These are phyloP conservation scores for Mucor plumbeus DNA, from an alignment of 371 early-diverging fungal genomes.

Conservation along the genomic window DNA sequence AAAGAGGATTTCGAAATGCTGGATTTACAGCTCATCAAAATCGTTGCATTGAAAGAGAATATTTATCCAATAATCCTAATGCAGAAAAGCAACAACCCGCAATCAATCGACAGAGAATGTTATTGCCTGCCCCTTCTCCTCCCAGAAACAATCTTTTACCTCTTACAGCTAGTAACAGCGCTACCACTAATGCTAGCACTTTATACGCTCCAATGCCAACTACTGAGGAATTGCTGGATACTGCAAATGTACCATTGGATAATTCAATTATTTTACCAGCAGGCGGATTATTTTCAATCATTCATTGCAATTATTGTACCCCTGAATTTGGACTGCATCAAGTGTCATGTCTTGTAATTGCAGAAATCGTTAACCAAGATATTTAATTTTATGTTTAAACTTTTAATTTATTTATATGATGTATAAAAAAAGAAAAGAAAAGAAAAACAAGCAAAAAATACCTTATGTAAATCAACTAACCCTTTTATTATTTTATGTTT, in stretches of 20 bases:
- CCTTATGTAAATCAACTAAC: background rate
- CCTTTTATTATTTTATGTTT: background rate
- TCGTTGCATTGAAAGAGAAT: slow-evolving; percentile 30
- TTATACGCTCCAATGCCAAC: background rate
- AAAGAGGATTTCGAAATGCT: slow-evolving; percentile 48
- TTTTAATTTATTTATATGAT: background rate
- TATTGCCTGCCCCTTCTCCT: slow-evolving; percentile 12
- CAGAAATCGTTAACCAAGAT: background rate
- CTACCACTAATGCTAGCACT: background rate
- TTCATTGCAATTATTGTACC: slow-evolving; percentile 32
- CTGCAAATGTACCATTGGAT: background rate
- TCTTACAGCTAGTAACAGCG: background rate
- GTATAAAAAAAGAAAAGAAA: background rate
- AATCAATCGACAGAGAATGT: slow-evolving; percentile 3
- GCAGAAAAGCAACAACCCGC: background rate
- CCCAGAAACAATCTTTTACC: background rate
- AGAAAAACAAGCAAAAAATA: background rate
- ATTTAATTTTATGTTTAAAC: background rate
- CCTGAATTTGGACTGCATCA: slow-evolving; percentile 34
- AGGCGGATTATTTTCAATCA: slow-evolving; percentile 9
- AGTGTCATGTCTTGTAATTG: slow-evolving; percentile 12
- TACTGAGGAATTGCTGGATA: slow-evolving; percentile 1
- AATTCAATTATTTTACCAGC: background rate
- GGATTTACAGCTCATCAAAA: slow-evolving; percentile 51
- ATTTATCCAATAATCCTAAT: background rate